Evolutionary conservation across 1,139 yeast species (phyloP).

Genomic region (Taphrina deformans): DNA sequence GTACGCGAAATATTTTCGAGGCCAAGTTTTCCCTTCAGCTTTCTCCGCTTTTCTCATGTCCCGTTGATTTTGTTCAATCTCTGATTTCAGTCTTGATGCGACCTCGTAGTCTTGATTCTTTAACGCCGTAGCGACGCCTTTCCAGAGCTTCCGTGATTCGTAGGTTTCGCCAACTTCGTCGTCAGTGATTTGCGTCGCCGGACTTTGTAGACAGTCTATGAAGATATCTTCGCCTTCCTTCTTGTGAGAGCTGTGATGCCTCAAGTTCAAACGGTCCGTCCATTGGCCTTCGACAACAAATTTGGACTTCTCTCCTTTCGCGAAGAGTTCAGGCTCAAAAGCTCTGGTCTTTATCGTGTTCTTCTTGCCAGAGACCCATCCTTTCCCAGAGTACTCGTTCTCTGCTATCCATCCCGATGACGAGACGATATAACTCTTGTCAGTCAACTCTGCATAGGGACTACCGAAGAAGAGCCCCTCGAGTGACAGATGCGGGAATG

Average conservation of each 20-base stretch:
- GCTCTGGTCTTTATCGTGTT: slow-evolving; percentile 86
- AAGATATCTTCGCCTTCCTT: slow-evolving; percentile 53
- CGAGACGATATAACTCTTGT: slow-evolving; percentile 60
- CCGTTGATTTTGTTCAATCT: slow-evolving; percentile 79
- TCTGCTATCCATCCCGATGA: slow-evolving; percentile 73
- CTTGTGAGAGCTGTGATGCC: background rate
- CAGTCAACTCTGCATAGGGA: slow-evolving; percentile 61
- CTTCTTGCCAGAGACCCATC: slow-evolving; percentile 94
- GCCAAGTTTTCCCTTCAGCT: slow-evolving; percentile 64
- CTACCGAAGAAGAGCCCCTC: slow-evolving; percentile 89
- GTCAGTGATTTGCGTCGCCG: slow-evolving; percentile 62
- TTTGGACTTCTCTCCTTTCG: slow-evolving; percentile 53
- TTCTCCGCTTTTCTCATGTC: slow-evolving; percentile 71
- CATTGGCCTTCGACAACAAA: slow-evolving; percentile 87
- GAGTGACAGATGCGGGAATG: slow-evolving; percentile 94
- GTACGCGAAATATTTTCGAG: slow-evolving; percentile 67
- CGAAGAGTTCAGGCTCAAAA: slow-evolving; percentile 50
- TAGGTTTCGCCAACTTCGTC: slow-evolving; percentile 71
- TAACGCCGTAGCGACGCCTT: slow-evolving; percentile 83
- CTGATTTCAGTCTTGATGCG: slow-evolving; percentile 71
- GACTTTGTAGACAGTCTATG: slow-evolving; percentile 62
- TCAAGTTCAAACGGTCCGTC: slow-evolving; percentile 48
- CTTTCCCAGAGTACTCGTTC: slow-evolving; percentile 85
- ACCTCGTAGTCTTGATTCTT: slow-evolving; percentile 67
- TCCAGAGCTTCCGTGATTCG: slow-evolving; percentile 86